Percentiles rank a stretch among this genome's conserved stretches.
These are phyloP conservation scores for Diplocarpon mali DNA, from an alignment of 2,329 filamentous ascomycete species.

Conservation along the genomic window DNA sequence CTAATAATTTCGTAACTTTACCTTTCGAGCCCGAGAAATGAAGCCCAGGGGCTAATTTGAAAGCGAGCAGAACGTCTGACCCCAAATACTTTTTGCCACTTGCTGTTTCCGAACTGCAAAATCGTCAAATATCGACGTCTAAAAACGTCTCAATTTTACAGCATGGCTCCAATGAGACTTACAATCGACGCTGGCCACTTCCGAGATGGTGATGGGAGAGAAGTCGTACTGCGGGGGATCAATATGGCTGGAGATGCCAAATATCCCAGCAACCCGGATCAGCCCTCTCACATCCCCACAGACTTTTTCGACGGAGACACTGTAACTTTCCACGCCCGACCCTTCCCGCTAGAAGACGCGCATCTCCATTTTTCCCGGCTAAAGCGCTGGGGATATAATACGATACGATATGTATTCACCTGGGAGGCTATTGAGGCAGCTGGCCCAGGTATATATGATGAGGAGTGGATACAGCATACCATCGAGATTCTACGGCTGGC, in stretches of 20 bases:
- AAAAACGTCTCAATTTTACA: background rate
- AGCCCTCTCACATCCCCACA: slow-evolving; percentile 66
- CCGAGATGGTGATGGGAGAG: slow-evolving; percentile 67
- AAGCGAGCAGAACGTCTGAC: background rate
- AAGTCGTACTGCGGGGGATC: slow-evolving; percentile 85
- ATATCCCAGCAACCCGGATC: slow-evolving; percentile 68
- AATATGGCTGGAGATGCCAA: slow-evolving; percentile 90
- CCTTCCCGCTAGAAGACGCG: slow-evolving; percentile 74
- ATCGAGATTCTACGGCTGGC: slow-evolving; percentile 74
- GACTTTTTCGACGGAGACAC: slow-evolving; percentile 88
- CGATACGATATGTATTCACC: slow-evolving; percentile 91
- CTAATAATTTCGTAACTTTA: background rate
- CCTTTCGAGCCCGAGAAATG: background rate
- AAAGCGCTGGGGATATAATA: slow-evolving; percentile 88
- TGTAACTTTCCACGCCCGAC: slow-evolving; percentile 78
- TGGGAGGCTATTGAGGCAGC: slow-evolving; percentile 98
- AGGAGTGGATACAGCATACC: slow-evolving; percentile 86
- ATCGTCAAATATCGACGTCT: background rate
- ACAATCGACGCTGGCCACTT: slow-evolving; percentile 80
- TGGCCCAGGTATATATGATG: slow-evolving; percentile 85
- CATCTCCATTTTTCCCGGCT: slow-evolving; percentile 77
- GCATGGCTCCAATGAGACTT: slow-evolving; percentile 66
- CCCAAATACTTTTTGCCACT: background rate
- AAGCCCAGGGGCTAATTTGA: background rate
- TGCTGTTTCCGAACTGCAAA: background rate